phyloP scores from a whole-genome alignment of 2,329 filamentous ascomycete genomes.

The Paraconiothyrium brasiliense region DNA sequence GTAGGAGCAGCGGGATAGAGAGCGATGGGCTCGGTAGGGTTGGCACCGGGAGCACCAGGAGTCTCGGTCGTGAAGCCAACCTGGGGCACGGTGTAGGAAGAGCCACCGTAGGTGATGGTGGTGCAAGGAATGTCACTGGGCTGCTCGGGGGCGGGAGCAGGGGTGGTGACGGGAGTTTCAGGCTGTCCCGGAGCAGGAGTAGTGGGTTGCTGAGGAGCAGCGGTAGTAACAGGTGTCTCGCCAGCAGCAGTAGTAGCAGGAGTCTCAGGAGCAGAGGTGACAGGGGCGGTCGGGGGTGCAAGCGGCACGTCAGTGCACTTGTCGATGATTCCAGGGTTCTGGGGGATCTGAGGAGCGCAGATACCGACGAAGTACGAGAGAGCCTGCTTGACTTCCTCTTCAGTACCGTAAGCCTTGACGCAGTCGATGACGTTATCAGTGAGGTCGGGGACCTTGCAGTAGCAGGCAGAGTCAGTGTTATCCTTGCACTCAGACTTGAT shows the following conservation, averaged over 20 bases:
- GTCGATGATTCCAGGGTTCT: conserved; percentile 88
- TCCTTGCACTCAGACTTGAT: conserved; percentile 76
- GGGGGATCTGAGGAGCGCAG: conserved; percentile 76
- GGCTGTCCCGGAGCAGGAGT: conserved; percentile 22
- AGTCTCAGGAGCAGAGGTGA: conserved; percentile 10
- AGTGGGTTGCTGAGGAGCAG: not conserved
- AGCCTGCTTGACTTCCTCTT: conserved; percentile 73
- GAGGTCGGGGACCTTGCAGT: conserved; percentile 82
- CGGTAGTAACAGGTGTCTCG: not conserved
- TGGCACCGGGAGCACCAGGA: conserved; percentile 33
- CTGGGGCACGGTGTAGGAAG: conserved; percentile 57
- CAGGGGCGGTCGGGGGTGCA: conserved; percentile 54
- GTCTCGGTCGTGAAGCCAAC: conserved; percentile 54
- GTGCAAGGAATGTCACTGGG: conserved; percentile 40
- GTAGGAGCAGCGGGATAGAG: conserved; percentile 49
- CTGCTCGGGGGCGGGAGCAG: conserved; percentile 23
- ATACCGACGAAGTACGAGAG: conserved; percentile 90
- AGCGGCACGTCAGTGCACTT: conserved; percentile 68
- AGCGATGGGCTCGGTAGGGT: conserved; percentile 43
- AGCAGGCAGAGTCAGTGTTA: conserved; percentile 86
- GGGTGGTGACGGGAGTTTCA: conserved; percentile 19
- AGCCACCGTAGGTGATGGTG: conserved; percentile 54
- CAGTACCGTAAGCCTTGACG: conserved; percentile 72
- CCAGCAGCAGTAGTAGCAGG: conserved; percentile 31
- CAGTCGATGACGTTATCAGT: conserved; percentile 83